Evolutionary conservation across 306 rosid genomes (phyloP).

Genomic region (Vigna unguiculata): DNA sequence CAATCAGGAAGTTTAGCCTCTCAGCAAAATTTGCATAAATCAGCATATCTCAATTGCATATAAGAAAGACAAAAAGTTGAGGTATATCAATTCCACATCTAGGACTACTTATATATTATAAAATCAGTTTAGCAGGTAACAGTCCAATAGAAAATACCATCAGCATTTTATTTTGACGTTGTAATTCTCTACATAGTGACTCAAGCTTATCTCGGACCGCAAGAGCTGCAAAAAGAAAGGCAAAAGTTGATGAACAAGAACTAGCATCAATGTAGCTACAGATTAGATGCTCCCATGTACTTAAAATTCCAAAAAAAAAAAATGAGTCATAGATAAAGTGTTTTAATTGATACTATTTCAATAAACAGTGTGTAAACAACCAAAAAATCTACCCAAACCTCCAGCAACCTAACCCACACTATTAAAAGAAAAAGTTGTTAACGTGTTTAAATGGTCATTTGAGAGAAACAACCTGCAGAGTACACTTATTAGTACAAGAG

Average conservation of each 20-base stretch:
- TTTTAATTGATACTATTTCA: background rate
- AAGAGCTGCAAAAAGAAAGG: constrained; percentile 63
- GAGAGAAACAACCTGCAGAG: background rate
- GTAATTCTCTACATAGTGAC: constrained; percentile 94
- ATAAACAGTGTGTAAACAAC: constrained; percentile 36
- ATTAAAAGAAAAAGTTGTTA: constrained; percentile 5
- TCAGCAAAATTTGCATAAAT: constrained; percentile 31
- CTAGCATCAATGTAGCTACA: constrained; percentile 25
- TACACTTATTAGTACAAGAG: constrained; percentile 9
- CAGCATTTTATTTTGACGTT: constrained; percentile 91
- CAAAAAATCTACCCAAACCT: constrained; percentile 11
- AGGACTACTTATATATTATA: constrained; percentile 22
- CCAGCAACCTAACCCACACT: constrained; percentile 23
- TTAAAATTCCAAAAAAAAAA: constrained; percentile 24
- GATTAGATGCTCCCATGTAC: constrained; percentile 34
- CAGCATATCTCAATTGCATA: constrained; percentile 18
- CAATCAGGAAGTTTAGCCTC: constrained; percentile 10
- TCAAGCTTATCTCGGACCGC: constrained; percentile 92
- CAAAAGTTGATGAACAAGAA: constrained; percentile 35
- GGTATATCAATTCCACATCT: constrained; percentile 9
- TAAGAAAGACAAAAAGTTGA: constrained; percentile 19
- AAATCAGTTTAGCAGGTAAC: constrained; percentile 43
- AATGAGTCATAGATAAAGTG: constrained; percentile 6
- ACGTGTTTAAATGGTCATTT: constrained; percentile 33
- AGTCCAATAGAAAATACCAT: constrained; percentile 68